Base-by-base conservation (phyloP, 2,329 filamentous ascomycete species). In the Trichoderma sp. region DNA sequence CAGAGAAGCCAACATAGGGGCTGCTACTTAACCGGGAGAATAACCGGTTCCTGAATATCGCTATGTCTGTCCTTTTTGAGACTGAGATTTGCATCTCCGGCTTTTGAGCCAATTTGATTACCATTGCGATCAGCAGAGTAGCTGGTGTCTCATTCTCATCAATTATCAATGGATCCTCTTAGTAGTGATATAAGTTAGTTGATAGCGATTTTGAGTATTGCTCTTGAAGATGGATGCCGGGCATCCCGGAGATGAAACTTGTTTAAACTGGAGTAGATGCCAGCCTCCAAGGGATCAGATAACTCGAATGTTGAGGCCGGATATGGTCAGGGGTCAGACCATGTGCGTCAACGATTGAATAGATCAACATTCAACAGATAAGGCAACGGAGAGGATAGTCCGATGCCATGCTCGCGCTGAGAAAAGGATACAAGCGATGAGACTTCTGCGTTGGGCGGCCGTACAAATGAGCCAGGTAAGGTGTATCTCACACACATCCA, bases 1-100 rank as follows among this genome's bases (percentile, higher is more conserved):
- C 60, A 73, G 60, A 65, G 60, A 38, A 65, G 60, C 41, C 5
- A 11, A 72, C 38, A 65, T 31, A 56, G 45, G 59, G 60, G 41
- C 64, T 74, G 35, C 14, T 18, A 59, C 53, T 67, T 66, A 41
- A 8, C 63, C 71, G 62, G 31, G 35, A 18, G 27, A 59, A 66
- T 60, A 65, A 6, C 71, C 71, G 71, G 71, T 59, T 56, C 62
- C 71, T 74, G 71, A 65, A 66, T 66, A 74, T 74, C 71, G n/a
- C 21, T 73, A 3, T 65, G n/a, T 11, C 18, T 56, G 27, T 33
- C 21, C 11, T 45, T 9, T 53, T 27, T 74, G 38, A 29, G 31
- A 12, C 59, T 63, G 56, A 16, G 59, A 64, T 64, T 50, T 64
- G n/a, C 38, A 35, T 21, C 14, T 14, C 14, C 18, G 12, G 4